Conservation (phyloP, 352 stramenopile species). For the Thraustochytrium sp. region DNA sequence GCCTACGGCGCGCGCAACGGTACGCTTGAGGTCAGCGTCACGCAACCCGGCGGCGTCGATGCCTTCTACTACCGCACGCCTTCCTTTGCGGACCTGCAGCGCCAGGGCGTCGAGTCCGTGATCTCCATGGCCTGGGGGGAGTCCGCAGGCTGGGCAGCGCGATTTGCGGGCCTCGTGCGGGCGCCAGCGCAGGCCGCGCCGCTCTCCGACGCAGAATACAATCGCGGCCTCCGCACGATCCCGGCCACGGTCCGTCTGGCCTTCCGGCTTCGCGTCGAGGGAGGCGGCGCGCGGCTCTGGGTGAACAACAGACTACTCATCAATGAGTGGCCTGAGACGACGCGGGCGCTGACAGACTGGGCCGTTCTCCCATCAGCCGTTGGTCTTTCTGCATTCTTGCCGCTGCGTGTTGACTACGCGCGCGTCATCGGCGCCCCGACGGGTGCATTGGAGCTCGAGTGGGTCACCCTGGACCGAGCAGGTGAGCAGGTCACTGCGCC, state of each 20-base stretch:
- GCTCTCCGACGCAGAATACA: neutral
- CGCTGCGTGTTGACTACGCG: neutral
- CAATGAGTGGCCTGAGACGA: neutral
- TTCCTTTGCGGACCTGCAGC: neutral
- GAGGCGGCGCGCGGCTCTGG: slow-evolving; percentile 6
- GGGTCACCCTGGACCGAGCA: neutral
- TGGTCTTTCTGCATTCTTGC: neutral
- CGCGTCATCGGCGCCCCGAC: neutral
- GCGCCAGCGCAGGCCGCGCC: neutral
- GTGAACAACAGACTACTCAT: neutral
- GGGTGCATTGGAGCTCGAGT: neutral
- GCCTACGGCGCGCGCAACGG: neutral
- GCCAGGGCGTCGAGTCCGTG: neutral
- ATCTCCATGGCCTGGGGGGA: neutral
- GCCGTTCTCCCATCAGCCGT: neutral
- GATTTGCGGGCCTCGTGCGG: neutral
- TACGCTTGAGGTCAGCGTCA: neutral
- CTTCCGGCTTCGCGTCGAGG: slow-evolving; percentile 15
- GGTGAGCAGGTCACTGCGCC: neutral
- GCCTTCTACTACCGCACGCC: neutral
- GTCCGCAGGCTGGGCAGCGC: neutral
- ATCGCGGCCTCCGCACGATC: neutral
- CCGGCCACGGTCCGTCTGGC: neutral
- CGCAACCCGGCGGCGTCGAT: slow-evolving; percentile 2
- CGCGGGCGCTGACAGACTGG: neutral